phyloP scores from a whole-genome alignment of 805 yeast genomes.

The Danielozyma ontarioensis region DNA sequence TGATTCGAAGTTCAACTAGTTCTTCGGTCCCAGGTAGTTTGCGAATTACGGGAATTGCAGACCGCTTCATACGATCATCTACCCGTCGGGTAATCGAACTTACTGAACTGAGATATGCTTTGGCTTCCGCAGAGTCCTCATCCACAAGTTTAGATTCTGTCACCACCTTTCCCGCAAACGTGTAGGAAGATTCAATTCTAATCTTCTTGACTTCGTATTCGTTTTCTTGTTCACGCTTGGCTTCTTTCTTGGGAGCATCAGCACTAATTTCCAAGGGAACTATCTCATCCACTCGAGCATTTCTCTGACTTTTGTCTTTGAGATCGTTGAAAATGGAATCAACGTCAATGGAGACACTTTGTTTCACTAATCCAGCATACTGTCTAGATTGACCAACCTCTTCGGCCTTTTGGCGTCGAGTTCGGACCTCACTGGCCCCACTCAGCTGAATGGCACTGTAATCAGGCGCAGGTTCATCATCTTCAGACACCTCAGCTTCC shows the following conservation, averaged over 20 bases:
- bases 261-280: not conserved
- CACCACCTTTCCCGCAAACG: slow-evolving; percentile 82
- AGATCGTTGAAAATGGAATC: slow-evolving; percentile 27
- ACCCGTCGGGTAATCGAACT: slow-evolving; percentile 21
- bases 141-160: slow-evolving; percentile 78
- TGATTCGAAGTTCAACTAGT: slow-evolving; percentile 42
- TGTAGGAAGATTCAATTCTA: slow-evolving; percentile 70
- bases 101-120: slow-evolving; percentile 64
- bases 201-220: slow-evolving; percentile 45
- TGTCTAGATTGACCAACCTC: slow-evolving; percentile 26
- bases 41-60: slow-evolving; percentile 32
- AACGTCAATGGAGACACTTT: slow-evolving; percentile 17
- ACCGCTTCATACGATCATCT: slow-evolving; percentile 9
- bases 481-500: slow-evolving; percentile 15
- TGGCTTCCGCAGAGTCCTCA: slow-evolving; percentile 78
- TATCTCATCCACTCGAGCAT: not conserved
- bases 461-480: slow-evolving; percentile 13
- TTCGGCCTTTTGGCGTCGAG: slow-evolving; percentile 55
- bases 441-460: not conserved
- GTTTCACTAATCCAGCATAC: slow-evolving; percentile 7
- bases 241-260: not conserved
- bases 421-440: slow-evolving; percentile 53
- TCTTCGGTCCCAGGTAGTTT: slow-evolving; percentile 25
- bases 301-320: slow-evolving; percentile 9
- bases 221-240: slow-evolving; percentile 1